phyloP scores from a whole-genome alignment of 2,329 filamentous ascomycete genomes.

The Alternaria arbusti region DNA sequence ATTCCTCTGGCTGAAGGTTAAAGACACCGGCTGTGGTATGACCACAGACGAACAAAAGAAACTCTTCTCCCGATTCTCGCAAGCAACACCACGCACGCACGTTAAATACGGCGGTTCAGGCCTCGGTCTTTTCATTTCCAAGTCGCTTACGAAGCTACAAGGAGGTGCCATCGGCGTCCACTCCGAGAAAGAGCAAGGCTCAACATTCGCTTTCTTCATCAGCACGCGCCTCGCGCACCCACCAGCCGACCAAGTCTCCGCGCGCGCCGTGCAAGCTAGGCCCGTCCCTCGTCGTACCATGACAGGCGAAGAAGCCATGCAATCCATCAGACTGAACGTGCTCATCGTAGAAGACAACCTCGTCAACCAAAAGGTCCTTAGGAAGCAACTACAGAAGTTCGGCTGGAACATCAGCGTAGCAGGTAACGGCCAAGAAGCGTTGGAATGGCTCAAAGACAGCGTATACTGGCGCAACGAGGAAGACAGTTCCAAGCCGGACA shows the following conservation, averaged over 20 bases:
- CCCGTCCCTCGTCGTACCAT: constrained; percentile 12
- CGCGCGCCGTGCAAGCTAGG: constrained; percentile 1
- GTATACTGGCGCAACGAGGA: constrained; percentile 27
- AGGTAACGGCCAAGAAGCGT: constrained; percentile 48
- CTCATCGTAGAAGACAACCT: constrained; percentile 50
- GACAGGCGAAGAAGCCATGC: constrained; percentile 32
- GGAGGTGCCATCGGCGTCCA: constrained; percentile 53
- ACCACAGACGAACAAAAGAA: constrained; percentile 44
- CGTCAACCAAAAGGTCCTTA: constrained; percentile 51
- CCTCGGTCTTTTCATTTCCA: constrained; percentile 53
- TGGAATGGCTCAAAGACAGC: constrained; percentile 44
- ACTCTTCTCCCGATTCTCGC: constrained; percentile 40
- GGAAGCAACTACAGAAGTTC: constrained; percentile 47
- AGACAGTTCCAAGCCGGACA: background rate
- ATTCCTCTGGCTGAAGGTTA: constrained; percentile 45
- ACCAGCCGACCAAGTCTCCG: constrained; percentile 8
- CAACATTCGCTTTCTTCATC: constrained; percentile 53
- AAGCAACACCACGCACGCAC: constrained; percentile 41
- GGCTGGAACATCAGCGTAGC: constrained; percentile 48
- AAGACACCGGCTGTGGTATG: constrained; percentile 51
- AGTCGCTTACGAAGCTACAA: constrained; percentile 37
- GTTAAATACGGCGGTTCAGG: constrained; percentile 52
- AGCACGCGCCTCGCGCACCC: constrained; percentile 26
- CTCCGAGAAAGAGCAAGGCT: constrained; percentile 41
- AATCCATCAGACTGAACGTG: constrained; percentile 25